Conservation (phyloP, 805 yeast species). For the Kodamaea sagamina region DNA sequence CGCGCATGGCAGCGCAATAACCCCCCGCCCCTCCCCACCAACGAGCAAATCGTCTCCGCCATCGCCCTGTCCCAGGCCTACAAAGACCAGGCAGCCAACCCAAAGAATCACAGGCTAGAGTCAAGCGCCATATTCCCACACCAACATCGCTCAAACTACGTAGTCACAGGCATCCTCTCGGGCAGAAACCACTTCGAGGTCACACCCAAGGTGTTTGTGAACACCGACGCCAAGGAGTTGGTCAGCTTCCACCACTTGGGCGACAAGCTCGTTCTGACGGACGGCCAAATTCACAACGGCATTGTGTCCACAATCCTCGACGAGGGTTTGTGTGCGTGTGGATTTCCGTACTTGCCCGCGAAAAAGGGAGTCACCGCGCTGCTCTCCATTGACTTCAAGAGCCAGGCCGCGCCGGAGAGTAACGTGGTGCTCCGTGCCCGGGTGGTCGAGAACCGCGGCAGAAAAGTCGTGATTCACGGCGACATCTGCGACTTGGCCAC, state of each 20-base stretch:
- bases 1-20: slow-evolving; percentile 17
- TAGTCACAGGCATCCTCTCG: slow-evolving; percentile 68
- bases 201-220: slow-evolving; percentile 69
- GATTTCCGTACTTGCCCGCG: slow-evolving; percentile 78
- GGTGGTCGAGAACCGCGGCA: slow-evolving; percentile 66
- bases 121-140: slow-evolving; percentile 21
- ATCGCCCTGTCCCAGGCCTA: slow-evolving; percentile 20
- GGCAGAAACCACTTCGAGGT: slow-evolving; percentile 69
- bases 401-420: slow-evolving; percentile 61
- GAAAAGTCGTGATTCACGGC: slow-evolving; percentile 83
- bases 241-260: slow-evolving; percentile 76
- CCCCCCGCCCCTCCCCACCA: slow-evolving; percentile 6
- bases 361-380: slow-evolving; percentile 88
- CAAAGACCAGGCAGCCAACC: slow-evolving; percentile 17
- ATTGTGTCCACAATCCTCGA: slow-evolving; percentile 76
- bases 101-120: slow-evolving; percentile 13
- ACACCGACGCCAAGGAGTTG: slow-evolving; percentile 52
- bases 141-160: slow-evolving; percentile 42
- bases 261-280: slow-evolving; percentile 59
- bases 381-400: slow-evolving; percentile 63
- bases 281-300: slow-evolving; percentile 80
- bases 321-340: slow-evolving; percentile 83
- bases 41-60: slow-evolving; percentile 7
- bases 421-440: slow-evolving; percentile 68
- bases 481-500: slow-evolving; percentile 48